These are phyloP conservation scores for Sphaerulina vaccinii DNA, from an alignment of 2,329 filamentous ascomycete species.

Conservation along the genomic window DNA sequence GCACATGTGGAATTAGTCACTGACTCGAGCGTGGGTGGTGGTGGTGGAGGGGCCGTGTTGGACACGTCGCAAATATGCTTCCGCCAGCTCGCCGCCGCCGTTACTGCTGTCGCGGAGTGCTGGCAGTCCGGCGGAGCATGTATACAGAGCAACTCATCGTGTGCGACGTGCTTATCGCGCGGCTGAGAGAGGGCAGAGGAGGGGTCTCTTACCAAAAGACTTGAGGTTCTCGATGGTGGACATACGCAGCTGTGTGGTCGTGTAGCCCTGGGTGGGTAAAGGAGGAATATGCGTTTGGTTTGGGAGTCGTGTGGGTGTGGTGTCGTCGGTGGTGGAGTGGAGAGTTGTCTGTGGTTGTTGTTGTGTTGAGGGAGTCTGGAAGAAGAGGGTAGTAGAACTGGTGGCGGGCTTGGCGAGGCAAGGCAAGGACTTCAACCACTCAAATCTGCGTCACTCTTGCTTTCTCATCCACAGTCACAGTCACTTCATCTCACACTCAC, in stretches of 20 bases:
- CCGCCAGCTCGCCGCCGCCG: not conserved
- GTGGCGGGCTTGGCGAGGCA: too few relatives aligned
- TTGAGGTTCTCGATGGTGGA: conserved; percentile 31
- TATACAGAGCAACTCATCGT: not conserved
- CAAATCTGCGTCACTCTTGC: too few relatives aligned
- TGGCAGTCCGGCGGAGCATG: not conserved
- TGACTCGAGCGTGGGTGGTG: not conserved
- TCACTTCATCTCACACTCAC: too few relatives aligned
- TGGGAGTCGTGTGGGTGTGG: conserved; percentile 3
- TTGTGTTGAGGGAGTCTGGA: conserved; percentile 1
- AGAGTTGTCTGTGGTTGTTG: conserved; percentile 8
- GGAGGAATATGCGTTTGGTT: conserved; percentile 1
- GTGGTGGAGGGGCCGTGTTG: not conserved
- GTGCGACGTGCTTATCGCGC: conserved; percentile 23
- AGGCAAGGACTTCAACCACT: too few relatives aligned
- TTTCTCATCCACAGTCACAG: too few relatives aligned
- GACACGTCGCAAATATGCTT: not conserved
- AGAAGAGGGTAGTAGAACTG: not conserved
- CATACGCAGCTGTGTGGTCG: conserved; percentile 23
- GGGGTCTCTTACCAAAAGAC: conserved; percentile 26
- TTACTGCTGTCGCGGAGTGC: not conserved
- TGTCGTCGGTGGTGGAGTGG: conserved; percentile 13
- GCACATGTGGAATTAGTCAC: conserved; percentile 19
- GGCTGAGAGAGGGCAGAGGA: conserved; percentile 14
- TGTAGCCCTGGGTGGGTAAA: conserved; percentile 9